A percentile compares a stretch with the other conserved stretches of the same genome.
phyloP scores from a whole-genome alignment of 495 filamentous ascomycete genomes.

The Evernia prunastri region DNA sequence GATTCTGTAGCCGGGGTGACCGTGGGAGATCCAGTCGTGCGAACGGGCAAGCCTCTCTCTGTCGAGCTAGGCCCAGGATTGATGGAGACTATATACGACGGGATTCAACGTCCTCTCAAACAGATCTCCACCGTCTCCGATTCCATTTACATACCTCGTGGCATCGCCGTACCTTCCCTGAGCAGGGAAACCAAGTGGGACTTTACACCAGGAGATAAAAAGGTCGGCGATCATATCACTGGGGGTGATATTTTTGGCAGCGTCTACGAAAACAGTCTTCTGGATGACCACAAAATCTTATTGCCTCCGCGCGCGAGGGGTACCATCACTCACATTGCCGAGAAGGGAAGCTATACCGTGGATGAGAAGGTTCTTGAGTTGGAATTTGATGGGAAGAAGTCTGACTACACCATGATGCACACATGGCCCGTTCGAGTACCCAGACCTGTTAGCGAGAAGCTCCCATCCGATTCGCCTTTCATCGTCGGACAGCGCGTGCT shows the following conservation, averaged over 20 bases:
- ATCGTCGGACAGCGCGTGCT: slow-evolving; percentile 94
- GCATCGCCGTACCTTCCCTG: slow-evolving; percentile 81
- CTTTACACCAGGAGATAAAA: slow-evolving; percentile 74
- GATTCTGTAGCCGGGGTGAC: slow-evolving; percentile 68
- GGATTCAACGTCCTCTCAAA: slow-evolving; percentile 91
- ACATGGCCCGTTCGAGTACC: slow-evolving; percentile 98
- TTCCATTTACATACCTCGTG: slow-evolving; percentile 95
- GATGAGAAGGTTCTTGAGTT: slow-evolving; percentile 91
- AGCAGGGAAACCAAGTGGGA: slow-evolving; percentile 91
- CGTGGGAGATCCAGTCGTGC: slow-evolving; percentile 85
- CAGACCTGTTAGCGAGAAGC: slow-evolving; percentile 81
- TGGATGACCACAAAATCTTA: slow-evolving; percentile 91
- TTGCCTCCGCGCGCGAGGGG: slow-evolving; percentile 86
- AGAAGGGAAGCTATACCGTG: slow-evolving; percentile 87
- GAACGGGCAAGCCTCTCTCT: slow-evolving; percentile 90
- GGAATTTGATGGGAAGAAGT: slow-evolving; percentile 94
- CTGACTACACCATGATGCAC: slow-evolving; percentile 94
- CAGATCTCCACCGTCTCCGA: slow-evolving; percentile 68
- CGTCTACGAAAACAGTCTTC: slow-evolving; percentile 92
- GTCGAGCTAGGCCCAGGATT: slow-evolving; percentile 95
- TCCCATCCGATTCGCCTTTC: slow-evolving; percentile 80
- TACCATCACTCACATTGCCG: slow-evolving; percentile 83
- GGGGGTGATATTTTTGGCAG: slow-evolving; percentile 91
- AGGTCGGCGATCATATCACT: slow-evolving; percentile 94
- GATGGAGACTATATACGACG: slow-evolving; percentile 99